Base-by-base conservation (phyloP, 2,329 filamentous ascomycete species). In the Ophiostoma australiae region DNA sequence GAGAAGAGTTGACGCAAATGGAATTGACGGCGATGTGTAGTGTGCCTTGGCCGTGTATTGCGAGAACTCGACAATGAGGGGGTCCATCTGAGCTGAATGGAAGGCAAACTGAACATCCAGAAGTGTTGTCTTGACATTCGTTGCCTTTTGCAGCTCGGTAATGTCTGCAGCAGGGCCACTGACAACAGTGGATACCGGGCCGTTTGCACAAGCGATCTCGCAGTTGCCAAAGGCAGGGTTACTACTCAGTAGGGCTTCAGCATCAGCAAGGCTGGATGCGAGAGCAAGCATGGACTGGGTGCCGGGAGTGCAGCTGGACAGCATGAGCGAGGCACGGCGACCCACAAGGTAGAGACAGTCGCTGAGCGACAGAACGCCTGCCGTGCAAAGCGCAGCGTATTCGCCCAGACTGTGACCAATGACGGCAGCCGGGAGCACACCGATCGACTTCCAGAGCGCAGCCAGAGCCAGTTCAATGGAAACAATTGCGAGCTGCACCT, bases 271-370 rank as follows among this genome's bases (percentile, higher is more conserved):
- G 1, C 81, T 80, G n/a, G 81, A 83, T 72, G 82, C 80, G 13
- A 84, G 79, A 23, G 83, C 82, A 66, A 86, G 77, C 84, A 86
- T 87, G 44, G 84, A 84, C 75, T 93, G 90, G 1, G 86, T 91
- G 72, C 88, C 86, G 13, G 84, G 81, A n/a, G 84, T 87, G 81
- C 90, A 93, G 74, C 86, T 85, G 70, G 86, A 81, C 67, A 88
- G 84, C 3, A 93, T 82, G 15, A 92, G 82, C 76, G 86, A 81
- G 20, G 91, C 90, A 73, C 91, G 86, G 70, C 82, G 79, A 55
- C 91, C 91, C 23, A 93, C 90, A 1, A 94, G 83, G 74, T 89
- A 89, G 70, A 94, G 86, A 76, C 90, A 87, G 77, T 93, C 90
- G 75, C 86, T 87, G 23, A 86, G 87, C n/a, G 89, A 91, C 39